These are phyloP conservation scores for Paspalum vaginatum DNA, from an alignment of 176 grass and related monocot genomes.

Conservation along the genomic window DNA sequence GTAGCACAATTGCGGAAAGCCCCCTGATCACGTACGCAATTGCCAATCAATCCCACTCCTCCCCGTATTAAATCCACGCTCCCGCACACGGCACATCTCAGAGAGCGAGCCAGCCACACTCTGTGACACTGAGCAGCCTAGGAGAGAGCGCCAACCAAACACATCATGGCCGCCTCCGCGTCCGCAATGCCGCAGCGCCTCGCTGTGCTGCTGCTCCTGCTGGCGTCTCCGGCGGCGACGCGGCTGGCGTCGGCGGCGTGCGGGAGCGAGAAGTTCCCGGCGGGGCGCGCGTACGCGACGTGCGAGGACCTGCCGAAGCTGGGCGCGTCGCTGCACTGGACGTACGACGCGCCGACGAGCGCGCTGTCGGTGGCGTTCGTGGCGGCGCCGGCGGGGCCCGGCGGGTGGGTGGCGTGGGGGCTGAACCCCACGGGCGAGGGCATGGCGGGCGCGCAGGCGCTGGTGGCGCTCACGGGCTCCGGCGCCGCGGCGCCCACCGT, in stretches of 20 bases:
- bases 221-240: background rate
- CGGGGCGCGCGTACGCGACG: constrained; percentile 33
- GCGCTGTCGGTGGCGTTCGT: constrained; percentile 66
- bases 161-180: constrained; percentile 10
- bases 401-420: constrained; percentile 76
- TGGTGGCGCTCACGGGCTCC: constrained; percentile 48
- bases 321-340: constrained; percentile 67
- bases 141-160: background rate
- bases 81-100: background rate
- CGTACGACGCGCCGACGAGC: constrained; percentile 44
- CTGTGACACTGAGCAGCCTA: background rate
- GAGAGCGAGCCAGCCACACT: background rate
- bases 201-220: constrained; percentile 39
- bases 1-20: background rate
- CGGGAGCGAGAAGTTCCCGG: constrained; percentile 55
- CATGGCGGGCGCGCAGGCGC: constrained; percentile 72
- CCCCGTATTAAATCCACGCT: constrained; percentile 34
- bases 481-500: constrained; percentile 14
- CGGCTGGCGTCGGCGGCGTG: constrained; percentile 21
- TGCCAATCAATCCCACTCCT: background rate
- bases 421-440: constrained; percentile 67
- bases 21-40: background rate
- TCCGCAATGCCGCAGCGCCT: constrained; percentile 23
- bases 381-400: constrained; percentile 42
- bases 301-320: constrained; percentile 72